Base-by-base conservation (phyloP, 2,329 filamentous ascomycete genomes). In the Phyllosticta citrichinensis region DNA sequence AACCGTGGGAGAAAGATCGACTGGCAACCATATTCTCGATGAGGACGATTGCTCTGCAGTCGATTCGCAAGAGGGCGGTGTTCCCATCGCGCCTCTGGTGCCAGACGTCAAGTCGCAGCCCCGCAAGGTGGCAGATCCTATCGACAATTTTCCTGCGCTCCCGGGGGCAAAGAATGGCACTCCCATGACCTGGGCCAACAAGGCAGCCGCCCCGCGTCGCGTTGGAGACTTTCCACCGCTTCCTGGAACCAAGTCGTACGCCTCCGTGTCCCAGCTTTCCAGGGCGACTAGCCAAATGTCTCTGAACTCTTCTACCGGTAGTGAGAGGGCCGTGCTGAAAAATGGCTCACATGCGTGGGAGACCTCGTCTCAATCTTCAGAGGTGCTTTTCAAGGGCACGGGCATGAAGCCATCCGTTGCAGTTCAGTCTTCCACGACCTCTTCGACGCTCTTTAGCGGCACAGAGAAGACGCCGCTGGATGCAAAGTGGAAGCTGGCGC, bases 361-460 rank as follows among this genome's bases (percentile, higher is more conserved):
- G 8, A 40, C 10, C 14, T 30, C 54, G 11, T 35, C 25, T 17
- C 11, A 14, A 5, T 35, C 53, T 9, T 61, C 59, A 4, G 27
- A 56, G 9, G 55, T 53, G 14, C 24, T 77, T n/a, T 77, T 77
- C 60, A 69, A 70, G 4, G 63, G 69, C 6, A 71, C 70, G 0
- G 71, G 72, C 52, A 62, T 69, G 0, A 73, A 68, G 0, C 67
- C 69, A 5, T 53, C 66, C 5, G 63, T 64, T 1, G 64, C 63
- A 8, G 69, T 74, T 27, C 72, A 70, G 66, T 30, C 27, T 30
- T 30, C 27, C 27, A 30, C 17, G 5, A 47, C 1, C 69, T 12
- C 14, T n/a, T n/a, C 17, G 14, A 47, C 6, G 40, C 40, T 77
- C n/a, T 77, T 77, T 59, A 69, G 70, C 4, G 63, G 69, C 6